A percentile compares a stretch with the other conserved stretches of the same genome.
These are phyloP conservation scores for Solanum microdontum DNA, from an alignment of 257 asterid genomes.

Conservation along the genomic window DNA sequence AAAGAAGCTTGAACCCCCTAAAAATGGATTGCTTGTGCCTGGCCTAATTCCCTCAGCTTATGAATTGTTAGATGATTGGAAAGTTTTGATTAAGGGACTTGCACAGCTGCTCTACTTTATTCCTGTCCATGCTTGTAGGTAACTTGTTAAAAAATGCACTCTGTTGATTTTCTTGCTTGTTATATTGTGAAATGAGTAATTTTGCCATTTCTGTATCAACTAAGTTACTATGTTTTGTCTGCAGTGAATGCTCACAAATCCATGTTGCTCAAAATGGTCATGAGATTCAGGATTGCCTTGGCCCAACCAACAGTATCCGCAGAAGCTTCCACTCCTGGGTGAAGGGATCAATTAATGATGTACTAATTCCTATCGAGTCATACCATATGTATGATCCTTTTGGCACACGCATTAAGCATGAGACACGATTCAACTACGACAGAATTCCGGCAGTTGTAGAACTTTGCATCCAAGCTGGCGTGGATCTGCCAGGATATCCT, in stretches of 20 bases:
- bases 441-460: conserved; percentile 83
- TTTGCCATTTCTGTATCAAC: background rate
- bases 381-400: conserved; percentile 86
- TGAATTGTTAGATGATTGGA: conserved; percentile 71
- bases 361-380: conserved; percentile 74
- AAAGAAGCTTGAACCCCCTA: conserved; percentile 81
- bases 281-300: conserved; percentile 63
- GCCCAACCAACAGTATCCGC: conserved; percentile 52
- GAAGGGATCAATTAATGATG: conserved; percentile 69
- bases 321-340: conserved; percentile 76
- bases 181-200: conserved; percentile 15
- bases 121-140: conserved; percentile 93
- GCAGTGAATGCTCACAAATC: conserved; percentile 84
- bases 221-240: conserved; percentile 3
- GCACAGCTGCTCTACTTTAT: conserved; percentile 56
- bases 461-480: conserved; percentile 98
- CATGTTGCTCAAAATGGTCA: conserved; percentile 67
- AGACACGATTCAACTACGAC: conserved; percentile 67
- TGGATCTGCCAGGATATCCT: conserved; percentile 71
- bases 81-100: conserved; percentile 62
- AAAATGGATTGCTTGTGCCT: conserved; percentile 63
- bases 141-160: conserved; percentile 4
- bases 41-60: conserved; percentile 67
- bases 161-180: background rate
- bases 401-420: conserved; percentile 77